These are phyloP conservation scores for Tuber borchii DNA, from an alignment of 495 filamentous ascomycete genomes.

Conservation along the genomic window DNA sequence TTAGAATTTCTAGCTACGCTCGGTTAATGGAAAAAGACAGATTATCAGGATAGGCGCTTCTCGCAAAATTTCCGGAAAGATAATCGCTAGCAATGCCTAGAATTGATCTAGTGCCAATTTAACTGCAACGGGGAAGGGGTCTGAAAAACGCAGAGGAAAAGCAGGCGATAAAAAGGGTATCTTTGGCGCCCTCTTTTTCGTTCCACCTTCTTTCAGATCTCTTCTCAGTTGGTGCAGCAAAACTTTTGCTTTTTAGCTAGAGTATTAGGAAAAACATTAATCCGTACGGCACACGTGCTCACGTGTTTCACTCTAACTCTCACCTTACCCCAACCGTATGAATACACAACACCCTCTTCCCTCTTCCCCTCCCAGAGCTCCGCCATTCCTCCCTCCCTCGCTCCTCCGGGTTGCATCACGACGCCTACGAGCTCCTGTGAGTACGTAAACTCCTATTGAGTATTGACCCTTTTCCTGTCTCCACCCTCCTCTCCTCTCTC, in stretches of 20 bases:
- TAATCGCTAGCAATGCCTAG: neutral
- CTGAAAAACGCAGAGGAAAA: neutral
- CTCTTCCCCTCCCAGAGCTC: neutral
- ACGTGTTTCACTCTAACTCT: neutral
- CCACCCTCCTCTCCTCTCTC: neutral
- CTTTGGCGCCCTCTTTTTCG: neutral
- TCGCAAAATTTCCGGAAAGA: neutral
- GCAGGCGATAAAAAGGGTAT: neutral
- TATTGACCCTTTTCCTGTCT: neutral
- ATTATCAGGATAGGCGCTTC: neutral
- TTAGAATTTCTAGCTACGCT: neutral
- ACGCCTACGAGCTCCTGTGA: neutral
- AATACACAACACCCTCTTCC: neutral
- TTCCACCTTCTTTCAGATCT: neutral
- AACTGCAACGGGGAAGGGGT: neutral
- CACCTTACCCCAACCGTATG: neutral
- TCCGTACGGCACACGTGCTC: neutral
- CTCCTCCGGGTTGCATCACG: neutral
- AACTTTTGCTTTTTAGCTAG: neutral
- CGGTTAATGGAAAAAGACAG: neutral
- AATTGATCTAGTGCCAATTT: neutral
- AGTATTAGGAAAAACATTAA: conserved; percentile 5
- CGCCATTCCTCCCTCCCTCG: neutral
- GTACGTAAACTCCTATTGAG: neutral
- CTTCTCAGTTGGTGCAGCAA: neutral